A percentile compares a stretch with the other conserved stretches of the same genome.
phyloP scores from a whole-genome alignment of 2,329 filamentous ascomycete species.

The Parascedosporium putredinis region DNA sequence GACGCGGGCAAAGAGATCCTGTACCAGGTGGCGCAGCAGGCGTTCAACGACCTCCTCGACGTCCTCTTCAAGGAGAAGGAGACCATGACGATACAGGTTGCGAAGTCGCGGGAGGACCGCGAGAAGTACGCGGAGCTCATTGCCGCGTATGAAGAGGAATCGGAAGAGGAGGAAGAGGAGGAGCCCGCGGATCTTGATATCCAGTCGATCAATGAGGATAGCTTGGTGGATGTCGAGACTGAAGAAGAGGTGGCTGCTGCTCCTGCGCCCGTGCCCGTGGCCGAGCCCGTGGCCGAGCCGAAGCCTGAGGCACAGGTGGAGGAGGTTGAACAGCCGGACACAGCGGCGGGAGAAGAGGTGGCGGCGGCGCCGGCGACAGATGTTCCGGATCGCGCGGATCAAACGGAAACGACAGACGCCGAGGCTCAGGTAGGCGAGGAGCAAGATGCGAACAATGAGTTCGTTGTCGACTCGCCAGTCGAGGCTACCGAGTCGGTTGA shows the following conservation, averaged over 20 bases:
- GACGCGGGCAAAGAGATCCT: slow-evolving; percentile 82
- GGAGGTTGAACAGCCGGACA: too few relatives aligned
- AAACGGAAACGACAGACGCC: too few relatives aligned
- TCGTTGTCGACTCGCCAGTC: too few relatives aligned
- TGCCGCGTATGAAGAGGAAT: slow-evolving; percentile 23
- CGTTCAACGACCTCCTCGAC: slow-evolving; percentile 87
- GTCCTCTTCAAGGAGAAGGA: slow-evolving; percentile 75
- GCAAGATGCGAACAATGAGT: too few relatives aligned
- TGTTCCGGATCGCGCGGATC: too few relatives aligned
- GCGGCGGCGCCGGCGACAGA: too few relatives aligned
- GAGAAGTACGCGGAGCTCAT: slow-evolving; percentile 43
- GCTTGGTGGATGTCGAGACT: slow-evolving; percentile 20
- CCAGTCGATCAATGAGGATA: slow-evolving; percentile 19
- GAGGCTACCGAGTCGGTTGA: slow-evolving; percentile 12
- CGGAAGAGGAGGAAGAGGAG: slow-evolving; percentile 18
- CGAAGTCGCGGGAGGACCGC: slow-evolving; percentile 51
- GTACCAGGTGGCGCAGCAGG: slow-evolving; percentile 84
- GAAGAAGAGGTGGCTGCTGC: slow-evolving; percentile 9
- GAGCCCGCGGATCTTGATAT: slow-evolving; percentile 11
- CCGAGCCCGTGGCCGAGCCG: too few relatives aligned
- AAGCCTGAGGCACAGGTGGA: too few relatives aligned
- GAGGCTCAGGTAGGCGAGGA: too few relatives aligned
- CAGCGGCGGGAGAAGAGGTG: too few relatives aligned
- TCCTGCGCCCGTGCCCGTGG: too few relatives aligned
- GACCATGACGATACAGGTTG: slow-evolving; percentile 59